Evolutionary conservation across 305 asterid species (phyloP).

Genomic region (Solanum hybrid): DNA sequence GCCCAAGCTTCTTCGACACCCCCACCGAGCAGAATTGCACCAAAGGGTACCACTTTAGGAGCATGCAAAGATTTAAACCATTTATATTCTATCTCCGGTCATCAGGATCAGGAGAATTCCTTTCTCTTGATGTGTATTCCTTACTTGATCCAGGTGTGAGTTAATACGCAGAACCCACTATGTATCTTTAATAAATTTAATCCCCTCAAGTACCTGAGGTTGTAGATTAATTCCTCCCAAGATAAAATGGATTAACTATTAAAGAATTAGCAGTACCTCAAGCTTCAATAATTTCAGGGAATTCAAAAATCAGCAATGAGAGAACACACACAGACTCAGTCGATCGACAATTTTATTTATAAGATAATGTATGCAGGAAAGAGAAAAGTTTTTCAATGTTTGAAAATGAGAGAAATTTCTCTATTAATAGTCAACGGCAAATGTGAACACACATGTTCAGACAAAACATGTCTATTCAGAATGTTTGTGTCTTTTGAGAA

Average conservation of each 20-base stretch:
- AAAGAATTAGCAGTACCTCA: background rate
- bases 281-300: no score
- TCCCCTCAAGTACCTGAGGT: background rate
- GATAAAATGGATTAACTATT: background rate
- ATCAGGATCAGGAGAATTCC: background rate
- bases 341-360: background rate
- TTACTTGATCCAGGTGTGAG: background rate
- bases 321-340: background rate
- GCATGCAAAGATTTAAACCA: background rate
- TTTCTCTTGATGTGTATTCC: background rate
- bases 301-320: background rate
- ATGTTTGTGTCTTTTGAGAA: background rate
- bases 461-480: background rate
- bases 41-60: background rate
- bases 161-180: background rate
- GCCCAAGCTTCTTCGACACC: background rate
- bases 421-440: background rate
- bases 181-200: background rate
- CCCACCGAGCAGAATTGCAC: background rate
- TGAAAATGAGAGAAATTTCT: background rate
- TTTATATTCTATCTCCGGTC: background rate
- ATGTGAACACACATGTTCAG: background rate
- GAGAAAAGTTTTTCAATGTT: background rate
- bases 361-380: background rate
- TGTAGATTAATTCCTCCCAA: background rate